Evolutionary conservation across 257 asterid genomes (phyloP).

Genomic region (Penstemon davidsonii): DNA sequence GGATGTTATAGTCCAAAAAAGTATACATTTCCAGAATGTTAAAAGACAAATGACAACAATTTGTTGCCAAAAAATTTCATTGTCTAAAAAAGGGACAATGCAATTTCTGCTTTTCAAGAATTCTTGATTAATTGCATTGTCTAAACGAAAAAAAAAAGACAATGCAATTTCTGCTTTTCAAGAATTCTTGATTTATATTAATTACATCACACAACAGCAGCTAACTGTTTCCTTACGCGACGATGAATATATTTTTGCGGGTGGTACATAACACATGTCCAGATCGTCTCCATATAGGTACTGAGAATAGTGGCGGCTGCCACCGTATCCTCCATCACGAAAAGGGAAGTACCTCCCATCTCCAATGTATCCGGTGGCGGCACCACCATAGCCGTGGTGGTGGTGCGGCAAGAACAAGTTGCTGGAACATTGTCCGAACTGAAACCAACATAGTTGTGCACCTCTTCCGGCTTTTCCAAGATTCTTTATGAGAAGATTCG

Average conservation of each 20-base stretch:
- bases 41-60: background rate
- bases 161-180: background rate
- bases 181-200: no score
- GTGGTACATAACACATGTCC: background rate
- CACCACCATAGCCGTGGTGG: background rate
- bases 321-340: background rate
- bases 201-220: conserved; percentile 17
- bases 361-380: background rate
- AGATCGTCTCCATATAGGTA: background rate
- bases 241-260: background rate
- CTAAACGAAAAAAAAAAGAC: background rate
- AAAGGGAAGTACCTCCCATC: background rate
- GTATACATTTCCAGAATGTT: no score
- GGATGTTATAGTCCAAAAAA: background rate
- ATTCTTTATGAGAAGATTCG: conserved; percentile 27
- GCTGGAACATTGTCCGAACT: conserved; percentile 36
- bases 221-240: background rate
- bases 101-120: background rate
- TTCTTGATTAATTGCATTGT: background rate
- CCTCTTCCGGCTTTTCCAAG: conserved; percentile 28
- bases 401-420: conserved; percentile 18
- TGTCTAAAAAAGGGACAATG: background rate
- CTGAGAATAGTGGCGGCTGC: background rate
- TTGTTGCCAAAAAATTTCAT: no score
- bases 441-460: conserved; percentile 30